Conservation (phyloP, 2,329 filamentous ascomycete species). For the Cryphonectria parasitica region DNA sequence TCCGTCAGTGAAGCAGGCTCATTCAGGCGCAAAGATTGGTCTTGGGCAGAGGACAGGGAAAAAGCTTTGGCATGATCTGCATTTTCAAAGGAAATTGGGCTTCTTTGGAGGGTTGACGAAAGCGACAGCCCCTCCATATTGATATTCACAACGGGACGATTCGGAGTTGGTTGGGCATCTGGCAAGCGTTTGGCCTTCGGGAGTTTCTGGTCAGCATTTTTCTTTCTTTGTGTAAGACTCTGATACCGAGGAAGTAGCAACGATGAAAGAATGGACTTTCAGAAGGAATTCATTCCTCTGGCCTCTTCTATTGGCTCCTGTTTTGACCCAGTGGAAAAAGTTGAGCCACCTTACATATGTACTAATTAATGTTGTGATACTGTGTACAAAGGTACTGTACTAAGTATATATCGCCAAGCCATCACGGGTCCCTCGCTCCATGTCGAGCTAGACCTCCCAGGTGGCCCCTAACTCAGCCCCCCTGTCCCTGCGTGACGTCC, state of each 20-base stretch:
- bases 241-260: background rate
- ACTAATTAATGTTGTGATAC: background rate
- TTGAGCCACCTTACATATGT: background rate
- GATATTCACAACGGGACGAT: background rate
- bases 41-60: background rate
- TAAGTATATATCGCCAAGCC: background rate
- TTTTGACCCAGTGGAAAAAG: background rate
- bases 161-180: background rate
- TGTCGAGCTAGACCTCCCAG: background rate
- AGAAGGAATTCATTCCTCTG: background rate
- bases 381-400: background rate
- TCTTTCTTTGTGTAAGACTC: too few relatives aligned
- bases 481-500: slow-evolving; percentile 27
- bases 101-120: background rate
- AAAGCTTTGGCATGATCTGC: background rate
- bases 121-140: background rate
- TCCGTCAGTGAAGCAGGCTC: background rate
- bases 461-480: background rate
- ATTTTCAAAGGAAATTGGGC: background rate
- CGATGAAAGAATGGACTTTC: background rate
- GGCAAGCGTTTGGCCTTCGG: background rate
- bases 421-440: slow-evolving; percentile 1
- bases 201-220: background rate
- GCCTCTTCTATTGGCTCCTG: background rate
- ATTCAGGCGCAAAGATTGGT: background rate